Evolutionary conservation across 306 rosid genomes (phyloP).

Genomic region (Herpetospermum pedunculosum): DNA sequence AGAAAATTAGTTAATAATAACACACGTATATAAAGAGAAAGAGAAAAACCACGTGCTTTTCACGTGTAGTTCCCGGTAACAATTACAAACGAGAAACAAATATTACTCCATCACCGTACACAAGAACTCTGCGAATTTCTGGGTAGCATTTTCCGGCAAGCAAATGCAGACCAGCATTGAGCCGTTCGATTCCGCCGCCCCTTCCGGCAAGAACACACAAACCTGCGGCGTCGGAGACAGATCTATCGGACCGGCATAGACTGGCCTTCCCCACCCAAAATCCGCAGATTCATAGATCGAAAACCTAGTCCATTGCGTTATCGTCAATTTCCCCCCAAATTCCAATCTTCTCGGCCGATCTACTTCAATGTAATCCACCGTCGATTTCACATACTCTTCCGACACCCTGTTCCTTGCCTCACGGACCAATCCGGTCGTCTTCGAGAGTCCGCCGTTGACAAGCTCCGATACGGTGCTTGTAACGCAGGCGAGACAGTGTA

Average conservation of each 20-base stretch:
- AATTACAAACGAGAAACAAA: neutral
- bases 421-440: slow-evolving; percentile 38
- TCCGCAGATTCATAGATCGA: slow-evolving; percentile 64
- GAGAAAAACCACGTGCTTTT: neutral
- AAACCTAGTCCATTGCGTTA: slow-evolving; percentile 92
- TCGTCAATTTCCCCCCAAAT: slow-evolving; percentile 75
- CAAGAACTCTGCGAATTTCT: slow-evolving; percentile 37
- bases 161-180: slow-evolving; percentile 75
- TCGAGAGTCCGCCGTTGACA: slow-evolving; percentile 28
- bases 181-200: slow-evolving; percentile 29
- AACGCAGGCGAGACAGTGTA: slow-evolving; percentile 61
- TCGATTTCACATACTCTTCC: slow-evolving; percentile 71
- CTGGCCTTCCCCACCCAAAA: slow-evolving; percentile 85
- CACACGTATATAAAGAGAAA: neutral
- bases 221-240: slow-evolving; percentile 91
- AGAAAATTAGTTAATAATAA: neutral
- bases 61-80: neutral
- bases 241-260: slow-evolving; percentile 84
- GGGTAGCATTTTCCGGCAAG: slow-evolving; percentile 56
- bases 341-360: slow-evolving; percentile 61
- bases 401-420: slow-evolving; percentile 52
- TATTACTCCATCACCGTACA: slow-evolving; percentile 10
- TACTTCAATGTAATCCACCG: slow-evolving; percentile 58
- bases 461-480: slow-evolving; percentile 48
- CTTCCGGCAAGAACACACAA: slow-evolving; percentile 75